Conservation (phyloP, 352 stramenopile genomes). For the Globisporangium apiculatum region DNA sequence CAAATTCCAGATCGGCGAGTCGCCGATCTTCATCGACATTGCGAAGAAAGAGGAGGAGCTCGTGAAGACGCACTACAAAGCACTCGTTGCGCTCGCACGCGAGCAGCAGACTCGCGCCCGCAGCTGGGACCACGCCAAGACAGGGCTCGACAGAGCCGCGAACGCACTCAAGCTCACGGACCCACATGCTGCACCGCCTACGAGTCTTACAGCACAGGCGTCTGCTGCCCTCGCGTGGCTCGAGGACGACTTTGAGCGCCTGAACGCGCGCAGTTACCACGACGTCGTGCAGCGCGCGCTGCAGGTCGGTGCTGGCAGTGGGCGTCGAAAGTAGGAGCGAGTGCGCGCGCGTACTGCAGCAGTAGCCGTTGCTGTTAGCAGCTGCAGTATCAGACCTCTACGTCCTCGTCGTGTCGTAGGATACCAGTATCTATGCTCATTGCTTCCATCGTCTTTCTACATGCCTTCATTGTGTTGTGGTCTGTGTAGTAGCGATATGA, state of each 20-base stretch:
- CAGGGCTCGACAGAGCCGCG: constrained; percentile 21
- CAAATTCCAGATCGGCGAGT: constrained; percentile 43
- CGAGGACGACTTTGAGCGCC: constrained; percentile 19
- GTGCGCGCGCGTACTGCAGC: too few relatives aligned
- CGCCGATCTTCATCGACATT: constrained; percentile 42
- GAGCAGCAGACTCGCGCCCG: constrained; percentile 29
- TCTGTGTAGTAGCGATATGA: too few relatives aligned
- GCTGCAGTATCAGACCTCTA: too few relatives aligned
- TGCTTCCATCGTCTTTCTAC: too few relatives aligned
- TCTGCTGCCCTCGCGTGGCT: constrained; percentile 20
- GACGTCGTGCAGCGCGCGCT: constrained; percentile 13
- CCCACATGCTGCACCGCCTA: neutral
- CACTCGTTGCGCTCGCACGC: constrained; percentile 23
- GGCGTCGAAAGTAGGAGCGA: too few relatives aligned
- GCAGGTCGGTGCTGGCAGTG: neutral
- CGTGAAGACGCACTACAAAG: constrained; percentile 48
- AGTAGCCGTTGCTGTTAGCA: too few relatives aligned
- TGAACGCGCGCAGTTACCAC: constrained; percentile 30
- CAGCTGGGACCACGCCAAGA: constrained; percentile 27
- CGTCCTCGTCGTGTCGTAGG: too few relatives aligned
- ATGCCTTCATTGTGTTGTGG: too few relatives aligned
- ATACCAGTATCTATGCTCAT: too few relatives aligned
- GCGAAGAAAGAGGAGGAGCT: constrained; percentile 35
- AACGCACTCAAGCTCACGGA: constrained; percentile 28
- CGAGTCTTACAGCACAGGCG: constrained; percentile 21